phyloP scores from a whole-genome alignment of 768 basidiomycete species.

The Mycena amicta region DNA sequence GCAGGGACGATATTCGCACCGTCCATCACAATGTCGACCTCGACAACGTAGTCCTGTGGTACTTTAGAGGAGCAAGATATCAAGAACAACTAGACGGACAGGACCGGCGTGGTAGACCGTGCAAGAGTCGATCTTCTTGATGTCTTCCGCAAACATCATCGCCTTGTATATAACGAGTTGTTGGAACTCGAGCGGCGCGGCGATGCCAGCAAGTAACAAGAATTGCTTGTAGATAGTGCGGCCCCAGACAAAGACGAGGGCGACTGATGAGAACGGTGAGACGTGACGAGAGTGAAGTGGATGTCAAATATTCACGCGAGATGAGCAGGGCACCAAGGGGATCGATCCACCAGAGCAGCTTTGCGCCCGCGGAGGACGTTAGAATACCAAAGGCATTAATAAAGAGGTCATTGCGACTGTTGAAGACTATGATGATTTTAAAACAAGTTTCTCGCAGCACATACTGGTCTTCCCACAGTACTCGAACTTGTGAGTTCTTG shows the following conservation, averaged over 20 bases:
- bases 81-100: not conserved
- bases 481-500: constrained; percentile 56
- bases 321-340: constrained; percentile 49
- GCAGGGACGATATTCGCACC: constrained; percentile 16
- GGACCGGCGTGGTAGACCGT: constrained; percentile 58
- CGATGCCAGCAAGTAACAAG: constrained; percentile 60
- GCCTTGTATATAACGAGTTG: constrained; percentile 68
- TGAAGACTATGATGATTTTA: not conserved
- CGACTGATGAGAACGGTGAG: constrained; percentile 35
- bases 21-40: constrained; percentile 66
- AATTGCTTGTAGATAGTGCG: constrained; percentile 56
- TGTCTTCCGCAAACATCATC: constrained; percentile 60
- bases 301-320: constrained; percentile 17
- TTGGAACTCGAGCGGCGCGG: constrained; percentile 61
- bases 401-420: constrained; percentile 42
- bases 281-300: not conserved
- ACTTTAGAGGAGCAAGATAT: not conserved
- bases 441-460: not conserved
- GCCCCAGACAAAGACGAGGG: constrained; percentile 53
- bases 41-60: constrained; percentile 54
- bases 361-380: constrained; percentile 49
- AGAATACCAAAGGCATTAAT: constrained; percentile 49
- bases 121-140: constrained; percentile 60
- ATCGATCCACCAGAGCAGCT: constrained; percentile 51
- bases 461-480: constrained; percentile 60